A percentile compares a stretch with the other conserved stretches of the same genome.
Evolutionary conservation across 2,329 filamentous ascomycete genomes (phyloP).

Genomic region (Arthroderma sp.): DNA sequence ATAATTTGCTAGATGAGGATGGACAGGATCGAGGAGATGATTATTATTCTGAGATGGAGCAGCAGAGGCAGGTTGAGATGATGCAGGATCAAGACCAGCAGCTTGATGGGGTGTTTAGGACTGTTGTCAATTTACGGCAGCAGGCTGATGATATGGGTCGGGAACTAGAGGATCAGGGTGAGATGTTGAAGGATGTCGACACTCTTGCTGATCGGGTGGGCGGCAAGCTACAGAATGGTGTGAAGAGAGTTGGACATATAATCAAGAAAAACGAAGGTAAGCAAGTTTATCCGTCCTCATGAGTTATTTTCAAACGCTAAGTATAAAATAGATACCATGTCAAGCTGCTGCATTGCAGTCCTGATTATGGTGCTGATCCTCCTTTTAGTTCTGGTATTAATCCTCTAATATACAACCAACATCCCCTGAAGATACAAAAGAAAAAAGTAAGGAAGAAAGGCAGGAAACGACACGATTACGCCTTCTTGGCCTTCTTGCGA

Average conservation of each 20-base stretch:
- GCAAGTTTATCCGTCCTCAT: slow-evolving; percentile 24
- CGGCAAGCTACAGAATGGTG: slow-evolving; percentile 69
- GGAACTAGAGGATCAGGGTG: slow-evolving; percentile 86
- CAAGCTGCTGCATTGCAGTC: slow-evolving; percentile 80
- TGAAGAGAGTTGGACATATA: slow-evolving; percentile 75
- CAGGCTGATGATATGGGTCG: slow-evolving; percentile 95
- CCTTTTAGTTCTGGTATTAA: slow-evolving; percentile 63
- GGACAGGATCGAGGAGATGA: slow-evolving; percentile 41
- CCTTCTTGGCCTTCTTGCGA: slow-evolving; percentile 18
- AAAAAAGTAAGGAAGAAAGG: slow-evolving; percentile 6
- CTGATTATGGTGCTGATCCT: slow-evolving; percentile 82
- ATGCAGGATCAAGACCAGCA: slow-evolving; percentile 92
- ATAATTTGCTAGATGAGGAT: slow-evolving; percentile 27
- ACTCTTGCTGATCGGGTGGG: slow-evolving; percentile 75
- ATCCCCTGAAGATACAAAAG: slow-evolving; percentile 3
- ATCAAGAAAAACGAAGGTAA: slow-evolving; percentile 80
- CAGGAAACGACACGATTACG: slow-evolving; percentile 6
- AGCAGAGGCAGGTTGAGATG: slow-evolving; percentile 79
- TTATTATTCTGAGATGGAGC: slow-evolving; percentile 71
- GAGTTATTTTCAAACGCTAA: slow-evolving; percentile 16
- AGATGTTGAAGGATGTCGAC: slow-evolving; percentile 79
- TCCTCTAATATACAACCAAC: slow-evolving; percentile 40
- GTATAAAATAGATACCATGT: slow-evolving; percentile 48
- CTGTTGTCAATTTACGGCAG: slow-evolving; percentile 76
- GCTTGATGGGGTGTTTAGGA: slow-evolving; percentile 82